These are phyloP conservation scores for Diaporthe capsici DNA, from an alignment of 2,329 filamentous ascomycete species.

Conservation along the genomic window DNA sequence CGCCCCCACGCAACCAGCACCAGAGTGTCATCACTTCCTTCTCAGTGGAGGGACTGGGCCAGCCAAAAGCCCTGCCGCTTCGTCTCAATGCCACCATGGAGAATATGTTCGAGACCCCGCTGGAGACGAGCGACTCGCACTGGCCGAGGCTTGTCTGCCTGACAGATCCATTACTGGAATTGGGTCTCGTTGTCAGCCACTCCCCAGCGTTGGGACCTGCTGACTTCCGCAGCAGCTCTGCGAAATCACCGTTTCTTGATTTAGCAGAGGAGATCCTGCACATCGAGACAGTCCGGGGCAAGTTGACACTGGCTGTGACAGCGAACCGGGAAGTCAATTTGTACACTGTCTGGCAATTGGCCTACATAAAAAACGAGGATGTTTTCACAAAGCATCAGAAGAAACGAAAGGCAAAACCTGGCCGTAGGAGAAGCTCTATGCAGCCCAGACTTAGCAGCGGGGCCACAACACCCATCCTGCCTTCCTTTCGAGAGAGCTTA, in stretches of 20 bases:
- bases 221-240: constrained; percentile 55
- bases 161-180: constrained; percentile 86
- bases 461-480: constrained; percentile 78
- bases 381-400: constrained; percentile 63
- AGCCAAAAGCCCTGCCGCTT: constrained; percentile 67
- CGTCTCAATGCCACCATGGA: constrained; percentile 68
- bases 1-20: constrained; percentile 60
- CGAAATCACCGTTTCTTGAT: constrained; percentile 74
- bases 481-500: constrained; percentile 83
- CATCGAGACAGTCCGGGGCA: constrained; percentile 74
- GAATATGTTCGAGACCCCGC: constrained; percentile 69
- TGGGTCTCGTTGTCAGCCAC: constrained; percentile 83
- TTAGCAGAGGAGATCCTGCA: constrained; percentile 87
- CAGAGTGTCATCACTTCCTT: constrained; percentile 64
- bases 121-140: constrained; percentile 68
- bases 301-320: constrained; percentile 83
- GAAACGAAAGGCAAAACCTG: constrained; percentile 60
- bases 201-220: constrained; percentile 58
- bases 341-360: constrained; percentile 88
- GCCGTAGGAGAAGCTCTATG: constrained; percentile 74
- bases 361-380: constrained; percentile 80
- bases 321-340: constrained; percentile 81
- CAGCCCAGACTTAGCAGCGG: constrained; percentile 79
- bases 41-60: constrained; percentile 70
- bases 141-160: constrained; percentile 86